A percentile compares a stretch with the other conserved stretches of the same genome.
phyloP scores from a whole-genome alignment of 139 green algal genomes.

The Nannochloris sp. region DNA sequence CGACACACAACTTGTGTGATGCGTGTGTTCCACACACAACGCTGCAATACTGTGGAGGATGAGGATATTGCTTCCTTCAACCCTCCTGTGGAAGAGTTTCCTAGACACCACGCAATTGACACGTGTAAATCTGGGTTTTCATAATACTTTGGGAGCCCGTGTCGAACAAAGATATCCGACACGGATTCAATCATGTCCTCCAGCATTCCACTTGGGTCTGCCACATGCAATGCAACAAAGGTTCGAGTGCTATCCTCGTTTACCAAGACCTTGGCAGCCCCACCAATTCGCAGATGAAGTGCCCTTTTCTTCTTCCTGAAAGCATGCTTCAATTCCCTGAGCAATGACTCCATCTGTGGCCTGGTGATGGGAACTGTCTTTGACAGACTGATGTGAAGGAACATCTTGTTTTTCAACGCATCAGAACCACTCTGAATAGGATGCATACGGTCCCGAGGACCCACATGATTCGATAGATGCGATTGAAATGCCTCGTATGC shows the following conservation, averaged over 20 bases:
- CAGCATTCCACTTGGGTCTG: not conserved
- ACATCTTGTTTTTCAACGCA: not conserved
- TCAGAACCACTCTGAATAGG: not conserved
- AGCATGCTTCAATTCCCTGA: not conserved
- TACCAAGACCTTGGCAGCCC: constrained; percentile 17
- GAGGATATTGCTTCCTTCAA: not conserved
- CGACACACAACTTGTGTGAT: too few relatives aligned
- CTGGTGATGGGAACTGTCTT: not conserved
- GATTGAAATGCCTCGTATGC: not conserved
- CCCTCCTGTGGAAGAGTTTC: not conserved
- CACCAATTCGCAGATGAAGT: not conserved
- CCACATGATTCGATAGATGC: too few relatives aligned
- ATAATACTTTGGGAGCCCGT: constrained; percentile 23
- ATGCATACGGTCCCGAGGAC: not conserved
- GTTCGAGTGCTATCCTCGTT: constrained; percentile 39
- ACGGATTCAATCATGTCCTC: not conserved
- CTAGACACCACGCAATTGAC: constrained; percentile 25
- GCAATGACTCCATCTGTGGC: not conserved
- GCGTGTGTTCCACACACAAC: too few relatives aligned
- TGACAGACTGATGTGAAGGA: not conserved
- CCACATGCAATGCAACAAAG: constrained; percentile 25
- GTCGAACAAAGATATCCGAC: constrained; percentile 5
- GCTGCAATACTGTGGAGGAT: not conserved
- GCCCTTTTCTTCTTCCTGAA: not conserved
- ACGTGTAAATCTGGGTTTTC: constrained; percentile 10